phyloP scores from a whole-genome alignment of 164 flowering plant genomes.

The Sedum album region DNA sequence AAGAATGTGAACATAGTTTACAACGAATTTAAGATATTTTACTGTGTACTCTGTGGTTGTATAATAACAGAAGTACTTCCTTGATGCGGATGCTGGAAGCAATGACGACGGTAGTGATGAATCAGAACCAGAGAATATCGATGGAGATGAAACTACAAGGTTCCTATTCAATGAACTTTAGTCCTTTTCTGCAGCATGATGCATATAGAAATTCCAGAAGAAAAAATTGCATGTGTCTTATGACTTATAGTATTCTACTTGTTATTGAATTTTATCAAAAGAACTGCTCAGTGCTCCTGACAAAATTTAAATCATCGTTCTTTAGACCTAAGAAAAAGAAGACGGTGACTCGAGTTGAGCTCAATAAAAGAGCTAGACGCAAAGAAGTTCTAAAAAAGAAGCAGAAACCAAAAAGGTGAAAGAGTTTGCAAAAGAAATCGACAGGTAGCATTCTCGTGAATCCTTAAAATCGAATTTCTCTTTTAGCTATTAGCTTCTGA shows the following conservation, averaged over 20 bases:
- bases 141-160: slow-evolving; percentile 1
- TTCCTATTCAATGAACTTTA: neutral
- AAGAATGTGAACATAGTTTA: neutral
- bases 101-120: neutral
- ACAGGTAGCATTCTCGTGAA: slow-evolving; percentile 32
- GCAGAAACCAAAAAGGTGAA: slow-evolving; percentile 47
- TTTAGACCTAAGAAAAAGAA: slow-evolving; percentile 46
- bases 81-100: slow-evolving; percentile 10
- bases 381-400: slow-evolving; percentile 58
- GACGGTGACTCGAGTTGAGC: slow-evolving; percentile 64
- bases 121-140: neutral
- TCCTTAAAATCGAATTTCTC: neutral
- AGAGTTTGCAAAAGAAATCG: slow-evolving; percentile 62
- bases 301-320: slow-evolving; percentile 9
- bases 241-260: neutral
- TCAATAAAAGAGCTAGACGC: slow-evolving; percentile 66
- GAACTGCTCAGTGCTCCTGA: neutral
- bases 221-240: neutral
- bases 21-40: neutral
- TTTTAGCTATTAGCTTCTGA: neutral
- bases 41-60: neutral
- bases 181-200: neutral
- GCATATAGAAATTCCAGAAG: no score
- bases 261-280: neutral
- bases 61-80: slow-evolving; percentile 7